A percentile compares a stretch with the other conserved stretches of the same genome.
These are phyloP conservation scores for Komagataella pseudopastoris DNA, from an alignment of 805 yeast genomes.

Conservation along the genomic window DNA sequence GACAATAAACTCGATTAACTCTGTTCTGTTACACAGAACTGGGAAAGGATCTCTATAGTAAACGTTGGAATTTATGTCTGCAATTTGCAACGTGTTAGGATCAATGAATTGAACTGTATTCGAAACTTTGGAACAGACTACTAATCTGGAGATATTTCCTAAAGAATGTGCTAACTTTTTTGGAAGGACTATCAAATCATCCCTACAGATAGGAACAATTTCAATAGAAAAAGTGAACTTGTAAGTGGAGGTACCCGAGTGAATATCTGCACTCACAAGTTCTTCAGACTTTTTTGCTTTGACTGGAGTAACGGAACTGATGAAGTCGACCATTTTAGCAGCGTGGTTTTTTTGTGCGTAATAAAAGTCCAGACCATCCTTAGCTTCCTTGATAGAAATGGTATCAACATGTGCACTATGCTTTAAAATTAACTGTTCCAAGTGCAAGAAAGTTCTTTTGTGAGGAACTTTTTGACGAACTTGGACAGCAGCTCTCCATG, in stretches of 20 bases:
- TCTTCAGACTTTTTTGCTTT: slow-evolving; percentile 79
- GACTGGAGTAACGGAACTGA: slow-evolving; percentile 74
- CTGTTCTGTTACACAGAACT: slow-evolving; percentile 61
- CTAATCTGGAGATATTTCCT: slow-evolving; percentile 75
- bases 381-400: slow-evolving; percentile 81
- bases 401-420: slow-evolving; percentile 92
- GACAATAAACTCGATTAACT: slow-evolving; percentile 76
- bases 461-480: slow-evolving; percentile 95
- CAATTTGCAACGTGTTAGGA: slow-evolving; percentile 64
- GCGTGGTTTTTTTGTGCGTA: slow-evolving; percentile 87
- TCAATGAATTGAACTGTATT: slow-evolving; percentile 81
- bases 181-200: slow-evolving; percentile 88
- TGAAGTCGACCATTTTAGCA: slow-evolving; percentile 83
- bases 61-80: slow-evolving; percentile 55
- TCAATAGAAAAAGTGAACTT: slow-evolving; percentile 90
- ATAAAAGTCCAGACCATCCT: slow-evolving; percentile 91
- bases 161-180: slow-evolving; percentile 69
- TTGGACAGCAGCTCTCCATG: slow-evolving; percentile 97
- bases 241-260: slow-evolving; percentile 75
- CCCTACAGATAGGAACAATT: slow-evolving; percentile 93
- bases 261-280: slow-evolving; percentile 83
- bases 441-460: slow-evolving; percentile 88
- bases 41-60: slow-evolving; percentile 80
- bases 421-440: slow-evolving; percentile 88
- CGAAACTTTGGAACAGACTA: slow-evolving; percentile 72